Evolutionary conservation across 2,329 filamentous ascomycete species (phyloP), one percentile per base, ranked within the genome.

Genomic region (Teratosphaeria zuluensis): DNA sequence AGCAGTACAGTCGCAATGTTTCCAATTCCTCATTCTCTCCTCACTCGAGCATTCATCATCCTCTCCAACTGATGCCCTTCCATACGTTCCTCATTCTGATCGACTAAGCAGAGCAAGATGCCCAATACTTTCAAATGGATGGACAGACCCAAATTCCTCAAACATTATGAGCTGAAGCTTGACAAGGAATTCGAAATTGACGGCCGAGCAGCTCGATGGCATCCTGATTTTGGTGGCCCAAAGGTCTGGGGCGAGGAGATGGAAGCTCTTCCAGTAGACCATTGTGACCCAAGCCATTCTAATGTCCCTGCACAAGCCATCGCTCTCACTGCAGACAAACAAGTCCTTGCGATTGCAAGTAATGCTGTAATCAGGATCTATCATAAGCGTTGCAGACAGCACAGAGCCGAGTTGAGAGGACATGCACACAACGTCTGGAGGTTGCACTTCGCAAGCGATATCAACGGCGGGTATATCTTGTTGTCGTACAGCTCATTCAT

Each of bases 401-500:
- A 24, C 16, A 53, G 6, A 16, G 51, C 51, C 12, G 19, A 53
- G 31, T 16, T 53, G 3, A 53, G 1, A 53, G 51, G 12, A 16
- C 21, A 24, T n/a, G 31, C 31, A 4, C 11, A 30, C 11, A 53
- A 53, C 30, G 11, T 53, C 12, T 53, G 51, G 21, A 30, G 14
- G 51, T n/a, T 53, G 12, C n/a, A 53, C 2, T 53, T 28, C 51
- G 31, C 21, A 11, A 19, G 51, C 12, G 51, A 12, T 8, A 14
- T n/a, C n/a, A 7, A 19, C 11, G 48, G 19, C 11, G 28, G n/a
- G n/a, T 52, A 52, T 19, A 5, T 21, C 19, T 52, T 52, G n/a
- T 21, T 63, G 5, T 63, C 59, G 4, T 35, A 63, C 42, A 56
- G 55, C 19, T 32, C 57, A 7, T 21, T 54, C 19, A n/a, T 51